Conservation (phyloP, 1,284 basidiomycete species). For the Ceratobasidium papillatum region DNA sequence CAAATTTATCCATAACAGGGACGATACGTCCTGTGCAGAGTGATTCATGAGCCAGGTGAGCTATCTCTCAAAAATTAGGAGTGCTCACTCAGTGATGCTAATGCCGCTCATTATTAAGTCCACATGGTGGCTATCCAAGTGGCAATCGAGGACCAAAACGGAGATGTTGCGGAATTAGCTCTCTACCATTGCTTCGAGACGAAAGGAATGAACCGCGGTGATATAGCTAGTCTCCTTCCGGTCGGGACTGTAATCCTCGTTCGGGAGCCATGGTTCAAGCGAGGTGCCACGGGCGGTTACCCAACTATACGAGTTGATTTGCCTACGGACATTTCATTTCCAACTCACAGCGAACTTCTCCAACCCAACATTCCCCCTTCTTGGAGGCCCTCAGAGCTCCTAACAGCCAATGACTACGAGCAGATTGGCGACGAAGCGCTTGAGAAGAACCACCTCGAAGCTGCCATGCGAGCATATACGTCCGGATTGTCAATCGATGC, state of each 20-base stretch:
- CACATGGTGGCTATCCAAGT: slow-evolving; percentile 41
- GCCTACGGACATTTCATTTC: slow-evolving; percentile 50
- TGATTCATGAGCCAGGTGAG: slow-evolving; percentile 5
- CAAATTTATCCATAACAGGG: neutral
- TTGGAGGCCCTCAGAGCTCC: slow-evolving; percentile 19
- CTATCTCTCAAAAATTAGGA: neutral
- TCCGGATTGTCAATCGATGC: slow-evolving; percentile 15
- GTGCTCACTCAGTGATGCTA: neutral
- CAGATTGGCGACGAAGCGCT: slow-evolving; percentile 37
- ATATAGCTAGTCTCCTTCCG: slow-evolving; percentile 50
- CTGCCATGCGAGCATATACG: slow-evolving; percentile 36
- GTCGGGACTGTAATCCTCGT: slow-evolving; percentile 51
- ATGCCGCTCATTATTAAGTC: neutral
- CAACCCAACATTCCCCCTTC: neutral
- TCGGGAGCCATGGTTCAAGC: slow-evolving; percentile 52
- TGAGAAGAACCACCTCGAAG: slow-evolving; percentile 13
- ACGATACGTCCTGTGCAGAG: neutral
- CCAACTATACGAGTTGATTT: slow-evolving; percentile 51
- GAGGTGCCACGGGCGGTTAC: slow-evolving; percentile 42
- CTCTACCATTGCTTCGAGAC: slow-evolving; percentile 51
- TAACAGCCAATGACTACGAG: slow-evolving; percentile 19
- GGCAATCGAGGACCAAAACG: slow-evolving; percentile 50
- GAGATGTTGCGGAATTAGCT: slow-evolving; percentile 46
- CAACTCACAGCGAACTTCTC: slow-evolving; percentile 27
- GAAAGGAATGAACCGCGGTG: slow-evolving; percentile 43